Evolutionary conservation across 2,329 filamentous ascomycete species (phyloP).

Genomic region (Apiospora pterosperma): DNA sequence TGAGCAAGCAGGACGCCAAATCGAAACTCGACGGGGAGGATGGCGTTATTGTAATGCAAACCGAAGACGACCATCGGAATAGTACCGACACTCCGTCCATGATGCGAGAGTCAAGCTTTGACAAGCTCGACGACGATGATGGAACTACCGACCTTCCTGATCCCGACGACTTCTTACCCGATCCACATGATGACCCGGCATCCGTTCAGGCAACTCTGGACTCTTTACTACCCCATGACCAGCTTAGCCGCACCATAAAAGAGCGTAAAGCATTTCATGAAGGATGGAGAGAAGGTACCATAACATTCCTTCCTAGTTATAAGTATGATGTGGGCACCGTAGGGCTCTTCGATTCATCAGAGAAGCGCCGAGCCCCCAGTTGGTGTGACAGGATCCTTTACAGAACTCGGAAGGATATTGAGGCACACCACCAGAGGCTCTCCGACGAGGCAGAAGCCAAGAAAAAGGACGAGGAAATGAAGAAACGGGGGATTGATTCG

Average conservation of each 20-base stretch:
- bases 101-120: slow-evolving; percentile 28
- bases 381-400: slow-evolving; percentile 97
- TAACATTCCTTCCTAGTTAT: slow-evolving; percentile 90
- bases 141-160: slow-evolving; percentile 46
- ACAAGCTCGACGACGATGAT: slow-evolving; percentile 26
- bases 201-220: slow-evolving; percentile 86
- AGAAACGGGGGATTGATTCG: slow-evolving; percentile 70
- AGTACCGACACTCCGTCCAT: slow-evolving; percentile 20
- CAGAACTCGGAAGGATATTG: slow-evolving; percentile 68
- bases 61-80: slow-evolving; percentile 27
- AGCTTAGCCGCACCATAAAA: slow-evolving; percentile 72
- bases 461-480: slow-evolving; percentile 82
- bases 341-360: slow-evolving; percentile 88
- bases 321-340: slow-evolving; percentile 97
- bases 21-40: slow-evolving; percentile 40
- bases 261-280: slow-evolving; percentile 80
- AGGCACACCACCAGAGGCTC: slow-evolving; percentile 60
- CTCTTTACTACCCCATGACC: slow-evolving; percentile 86
- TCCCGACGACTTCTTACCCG: slow-evolving; percentile 63
- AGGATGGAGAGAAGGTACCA: slow-evolving; percentile 85
- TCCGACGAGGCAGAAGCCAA: slow-evolving; percentile 62
- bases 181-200: slow-evolving; percentile 72
- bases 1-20: slow-evolving; percentile 39
- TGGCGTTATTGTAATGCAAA: slow-evolving; percentile 46
- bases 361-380: slow-evolving; percentile 87